Conservation (phyloP, 192 early-diverging fungal genomes). For the Linnemannia schmuckeri region DNA sequence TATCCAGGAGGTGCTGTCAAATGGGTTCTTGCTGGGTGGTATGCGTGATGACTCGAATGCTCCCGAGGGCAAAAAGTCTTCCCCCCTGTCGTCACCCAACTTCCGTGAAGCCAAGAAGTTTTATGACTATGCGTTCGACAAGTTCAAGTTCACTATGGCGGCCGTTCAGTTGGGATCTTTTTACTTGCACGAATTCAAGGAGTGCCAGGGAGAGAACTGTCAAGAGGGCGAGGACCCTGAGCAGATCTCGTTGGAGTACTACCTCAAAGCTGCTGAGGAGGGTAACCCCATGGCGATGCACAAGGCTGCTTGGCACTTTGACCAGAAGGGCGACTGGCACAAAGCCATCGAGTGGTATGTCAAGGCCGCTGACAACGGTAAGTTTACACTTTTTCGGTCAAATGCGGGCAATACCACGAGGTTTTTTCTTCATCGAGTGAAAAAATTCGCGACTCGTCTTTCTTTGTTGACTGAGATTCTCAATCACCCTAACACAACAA, state of each 20-base stretch:
- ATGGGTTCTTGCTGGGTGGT: constrained; percentile 60
- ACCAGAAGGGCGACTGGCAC: constrained; percentile 60
- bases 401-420: not conserved
- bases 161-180: constrained; percentile 65
- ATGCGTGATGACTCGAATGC: constrained; percentile 48
- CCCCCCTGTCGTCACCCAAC: constrained; percentile 60
- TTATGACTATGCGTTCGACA: constrained; percentile 62
- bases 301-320: constrained; percentile 64
- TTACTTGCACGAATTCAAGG: constrained; percentile 62
- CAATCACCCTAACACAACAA: not conserved
- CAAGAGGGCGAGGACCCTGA: constrained; percentile 63
- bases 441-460: not conserved
- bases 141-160: constrained; percentile 64
- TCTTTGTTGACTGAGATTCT: not conserved
- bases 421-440: not conserved
- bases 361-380: constrained; percentile 63
- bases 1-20: constrained; percentile 60
- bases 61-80: constrained; percentile 48
- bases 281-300: constrained; percentile 71
- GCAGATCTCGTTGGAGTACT: constrained; percentile 59
- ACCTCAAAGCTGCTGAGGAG: constrained; percentile 57
- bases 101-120: constrained; percentile 61
- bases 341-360: constrained; percentile 61
- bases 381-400: not conserved
- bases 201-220: constrained; percentile 61